Evolutionary conservation across 352 stramenopile genomes (phyloP), one percentile per base, ranked within the genome.

Genomic region (Globisporangium orthogonon): DNA sequence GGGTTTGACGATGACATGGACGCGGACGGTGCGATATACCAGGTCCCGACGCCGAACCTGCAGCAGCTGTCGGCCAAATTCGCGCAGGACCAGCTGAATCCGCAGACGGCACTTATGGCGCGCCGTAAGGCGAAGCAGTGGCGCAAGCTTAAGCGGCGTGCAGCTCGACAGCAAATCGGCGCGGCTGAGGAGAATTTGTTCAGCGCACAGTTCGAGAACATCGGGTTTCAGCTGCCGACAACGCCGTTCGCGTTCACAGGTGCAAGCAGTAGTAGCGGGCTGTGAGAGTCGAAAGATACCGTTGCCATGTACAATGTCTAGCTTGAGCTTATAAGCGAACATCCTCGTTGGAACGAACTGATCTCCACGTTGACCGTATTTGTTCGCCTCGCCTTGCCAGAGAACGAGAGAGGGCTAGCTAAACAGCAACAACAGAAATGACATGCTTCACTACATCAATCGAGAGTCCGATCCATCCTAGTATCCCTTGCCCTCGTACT

Each of bases 101-200:
- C 76, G 39, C 70, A 76, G 56, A 80, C 78, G 17, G 78, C 81
- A 3, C 58, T 76, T 58, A 57, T 75, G 14, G 76, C 76, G 41
- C 67, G 79, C 55, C 70, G 79, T 29, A 87, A 84, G 51, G 81
- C 81, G 31, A 91, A 91, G 54, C 70, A 82, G 41, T 84, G 76
- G 78, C 76, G 81, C 44, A 91, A 91, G 57, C 74, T 88, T 28
- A 91, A 91, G 58, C 76, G 81, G 5, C 76, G 76, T 29, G 72
- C 75, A n/a, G 73, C 73, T 28, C 68, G 71, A 2, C 76, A 87
- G 54, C 75, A 88, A 43, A 68, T 89, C n/a, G 72, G 75, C 46
- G 54, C 65, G 0, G 69, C 71, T 5, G 65, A 71, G 6, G 82
- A 89, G 68, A 71, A 47, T 40, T 74, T 70, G 41, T 74, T 91